A percentile compares a stretch with the other conserved stretches of the same genome.
Conservation (phyloP, 2,329 filamentous ascomycete genomes). For the Colletotrichum echinochloae region DNA sequence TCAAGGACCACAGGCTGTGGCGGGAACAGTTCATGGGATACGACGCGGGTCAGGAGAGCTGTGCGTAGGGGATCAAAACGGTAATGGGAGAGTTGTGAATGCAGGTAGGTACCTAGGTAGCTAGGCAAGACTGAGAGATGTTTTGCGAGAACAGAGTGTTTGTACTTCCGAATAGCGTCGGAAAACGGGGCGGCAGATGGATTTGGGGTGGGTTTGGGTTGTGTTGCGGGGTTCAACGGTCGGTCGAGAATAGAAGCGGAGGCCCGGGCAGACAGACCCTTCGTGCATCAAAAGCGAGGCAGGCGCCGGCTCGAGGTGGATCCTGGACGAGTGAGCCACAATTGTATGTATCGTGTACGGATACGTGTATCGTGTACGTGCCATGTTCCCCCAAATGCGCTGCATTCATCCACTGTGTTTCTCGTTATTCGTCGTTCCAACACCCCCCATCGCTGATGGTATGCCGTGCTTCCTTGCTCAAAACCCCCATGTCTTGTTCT, state of each 20-base stretch:
- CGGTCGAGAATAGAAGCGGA: slow-evolving; percentile 5
- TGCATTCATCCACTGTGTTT: too few species aligned
- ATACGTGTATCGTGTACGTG: too few species aligned
- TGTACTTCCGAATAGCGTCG: neutral
- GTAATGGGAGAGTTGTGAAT: too few species aligned
- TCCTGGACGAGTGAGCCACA: too few species aligned
- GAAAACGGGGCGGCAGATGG: neutral
- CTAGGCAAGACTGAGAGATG: neutral
- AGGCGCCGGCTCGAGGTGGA: too few species aligned
- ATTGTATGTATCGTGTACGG: too few species aligned
- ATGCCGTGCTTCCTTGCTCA: neutral
- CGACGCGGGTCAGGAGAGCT: neutral
- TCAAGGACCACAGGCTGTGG: neutral
- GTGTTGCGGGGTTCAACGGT: neutral
- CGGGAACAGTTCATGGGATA: too few species aligned
- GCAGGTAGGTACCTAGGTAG: too few species aligned
- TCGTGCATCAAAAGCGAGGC: neutral
- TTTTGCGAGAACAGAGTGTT: too few species aligned
- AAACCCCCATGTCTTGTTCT: too few species aligned
- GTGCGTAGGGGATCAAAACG: neutral
- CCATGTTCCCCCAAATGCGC: neutral
- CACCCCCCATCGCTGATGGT: neutral
- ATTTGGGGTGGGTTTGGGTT: neutral
- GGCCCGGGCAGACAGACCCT: slow-evolving; percentile 16
- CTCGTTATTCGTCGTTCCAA: too few species aligned